Percentiles rank a stretch among this genome's conserved stretches.
Evolutionary conservation across 208 protist genomes (phyloP).

Genomic region (Herpetomonas tarakana): DNA sequence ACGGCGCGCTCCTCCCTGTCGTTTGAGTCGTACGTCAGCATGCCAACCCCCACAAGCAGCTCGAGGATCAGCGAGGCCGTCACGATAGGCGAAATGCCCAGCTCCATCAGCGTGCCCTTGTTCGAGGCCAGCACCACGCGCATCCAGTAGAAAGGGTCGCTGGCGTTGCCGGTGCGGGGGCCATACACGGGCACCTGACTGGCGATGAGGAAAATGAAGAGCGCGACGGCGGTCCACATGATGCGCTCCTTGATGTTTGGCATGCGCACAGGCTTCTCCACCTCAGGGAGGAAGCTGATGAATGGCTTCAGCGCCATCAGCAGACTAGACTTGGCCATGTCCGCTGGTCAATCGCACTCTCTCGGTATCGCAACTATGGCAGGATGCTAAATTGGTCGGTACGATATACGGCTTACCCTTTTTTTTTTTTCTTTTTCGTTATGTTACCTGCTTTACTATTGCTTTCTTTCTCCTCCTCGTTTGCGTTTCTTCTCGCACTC

Average conservation of each 20-base stretch:
- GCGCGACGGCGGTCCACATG: constrained; percentile 97
- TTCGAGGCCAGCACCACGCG: constrained; percentile 99
- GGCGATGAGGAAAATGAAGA: constrained; percentile 99
- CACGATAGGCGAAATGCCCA: constrained; percentile 98
- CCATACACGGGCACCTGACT: constrained; percentile 99
- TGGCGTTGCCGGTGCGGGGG: constrained; percentile 90
- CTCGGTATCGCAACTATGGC: no score
- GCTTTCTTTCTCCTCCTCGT: neutral
- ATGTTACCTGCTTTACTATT: neutral
- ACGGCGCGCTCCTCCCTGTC: constrained; percentile 95
- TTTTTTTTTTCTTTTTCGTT: no score
- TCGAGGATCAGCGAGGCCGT: constrained; percentile 98
- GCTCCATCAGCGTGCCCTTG: constrained; percentile 98
- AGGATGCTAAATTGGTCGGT: no score
- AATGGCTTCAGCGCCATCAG: constrained; percentile 94
- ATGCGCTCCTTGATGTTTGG: constrained; percentile 96
- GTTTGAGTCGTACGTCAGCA: constrained; percentile 96
- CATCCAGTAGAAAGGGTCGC: constrained; percentile 99
- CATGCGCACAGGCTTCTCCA: constrained; percentile 85
- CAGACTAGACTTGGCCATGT: constrained; percentile 19
- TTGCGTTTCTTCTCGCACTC: neutral
- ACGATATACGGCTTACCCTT: no score
- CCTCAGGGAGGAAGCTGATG: constrained; percentile 95
- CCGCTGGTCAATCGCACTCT: neutral
- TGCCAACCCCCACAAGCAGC: constrained; percentile 94